Percentiles rank a stretch among this genome's conserved stretches.
phyloP scores from a whole-genome alignment of 805 yeast species.

The Nakazawaea populi region DNA sequence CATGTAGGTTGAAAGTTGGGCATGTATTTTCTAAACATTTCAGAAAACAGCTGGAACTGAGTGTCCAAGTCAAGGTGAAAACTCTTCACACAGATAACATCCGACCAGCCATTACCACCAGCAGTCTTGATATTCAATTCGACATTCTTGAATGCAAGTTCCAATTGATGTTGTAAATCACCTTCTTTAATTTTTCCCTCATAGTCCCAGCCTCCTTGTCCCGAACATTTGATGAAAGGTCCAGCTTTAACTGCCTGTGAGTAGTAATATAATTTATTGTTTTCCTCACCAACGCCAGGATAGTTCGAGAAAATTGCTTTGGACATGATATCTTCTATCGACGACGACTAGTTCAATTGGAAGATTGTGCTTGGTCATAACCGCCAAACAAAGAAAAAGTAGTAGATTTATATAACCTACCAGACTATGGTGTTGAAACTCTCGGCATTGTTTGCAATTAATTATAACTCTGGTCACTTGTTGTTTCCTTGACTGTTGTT shows the following conservation, averaged over 20 bases:
- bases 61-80: conserved; percentile 5
- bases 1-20: conserved; percentile 7
- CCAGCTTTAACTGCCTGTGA: conserved; percentile 10
- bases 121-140: conserved; percentile 1
- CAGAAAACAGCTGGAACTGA: background rate
- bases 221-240: conserved; percentile 9
- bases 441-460: too few relatives aligned
- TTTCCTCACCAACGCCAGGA: conserved; percentile 4
- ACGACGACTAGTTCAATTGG: too few relatives aligned
- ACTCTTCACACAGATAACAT: conserved; percentile 4
- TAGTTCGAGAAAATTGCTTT: conserved; percentile 1
- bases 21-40: conserved; percentile 1
- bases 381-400: too few relatives aligned
- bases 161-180: conserved; percentile 4
- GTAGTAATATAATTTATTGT: conserved; percentile 6
- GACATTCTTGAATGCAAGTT: conserved; percentile 4
- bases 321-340: background rate
- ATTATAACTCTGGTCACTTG: too few relatives aligned
- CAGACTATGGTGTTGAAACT: too few relatives aligned
- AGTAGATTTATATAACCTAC: too few relatives aligned
- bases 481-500: too few relatives aligned
- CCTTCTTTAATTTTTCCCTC: conserved; percentile 4
- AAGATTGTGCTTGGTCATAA: too few relatives aligned
- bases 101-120: background rate
- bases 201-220: conserved; percentile 12